Evolutionary conservation across 148 eudicot genomes (phyloP), one percentile per base, ranked within the genome.

Genomic region (Rhododendron griersonianum): DNA sequence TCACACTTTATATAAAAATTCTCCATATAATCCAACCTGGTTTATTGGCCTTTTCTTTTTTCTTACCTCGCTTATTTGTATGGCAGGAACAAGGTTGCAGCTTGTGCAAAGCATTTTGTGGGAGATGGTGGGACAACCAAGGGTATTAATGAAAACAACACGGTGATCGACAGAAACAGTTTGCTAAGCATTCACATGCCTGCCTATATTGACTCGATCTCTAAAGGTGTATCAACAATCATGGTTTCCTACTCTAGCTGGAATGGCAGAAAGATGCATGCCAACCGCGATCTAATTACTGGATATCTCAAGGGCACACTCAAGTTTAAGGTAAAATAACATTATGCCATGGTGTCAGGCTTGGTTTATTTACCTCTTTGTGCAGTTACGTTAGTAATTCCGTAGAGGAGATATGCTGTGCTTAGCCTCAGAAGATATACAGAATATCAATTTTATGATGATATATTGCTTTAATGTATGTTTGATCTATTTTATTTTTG

Each of bases 191-290:
- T 96, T 84, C 98, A 96, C 89, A 93, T 96, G 98, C 94, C 98
- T 59, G 94, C 98, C 41, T 94, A 96, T 78, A 84, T 80, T 79
- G 93, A 94, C 86, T 91, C 98, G 0, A 91, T 96, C 67, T 89
- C 39, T 47, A 96, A 96, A 88, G 98, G 98, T 74, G 94, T 94
- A 28, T 88, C 98, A 2, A 96, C 96, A 16, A 89, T 96, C 69
- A 96, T 96, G 98, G 91, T 93, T 92, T 96, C 98, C 44, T 96
- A 94, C 87, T 93, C 98, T 83, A 96, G 98, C 90, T 96, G 95
- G 98, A 96, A 96, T 78, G 94, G 96, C 48, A 85, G 80, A 85
- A 94, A 94, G 92, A 94, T 96, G 98, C 98, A 96, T 87, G 98
- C 96, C 13, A 89, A 94, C 86, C 93, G 69, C 77, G 87, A 93